phyloP scores from a whole-genome alignment of 2,329 filamentous ascomycete species.

The Lasiodiplodia sp. region DNA sequence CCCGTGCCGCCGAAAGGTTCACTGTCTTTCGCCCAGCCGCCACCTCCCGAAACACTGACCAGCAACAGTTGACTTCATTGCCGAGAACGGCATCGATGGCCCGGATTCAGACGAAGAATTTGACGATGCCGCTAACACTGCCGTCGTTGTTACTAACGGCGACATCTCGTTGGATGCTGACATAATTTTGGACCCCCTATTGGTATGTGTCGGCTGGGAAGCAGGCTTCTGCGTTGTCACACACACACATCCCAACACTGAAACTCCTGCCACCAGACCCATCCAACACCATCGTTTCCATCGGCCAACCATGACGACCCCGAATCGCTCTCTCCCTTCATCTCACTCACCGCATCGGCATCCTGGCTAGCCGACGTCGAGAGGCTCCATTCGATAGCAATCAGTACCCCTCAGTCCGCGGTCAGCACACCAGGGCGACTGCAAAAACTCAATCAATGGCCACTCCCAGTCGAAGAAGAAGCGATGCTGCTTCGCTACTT shows the following conservation, averaged over 20 bases:
- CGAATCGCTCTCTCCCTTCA: background rate
- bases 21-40: background rate
- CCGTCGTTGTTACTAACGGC: background rate
- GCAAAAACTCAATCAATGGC: conserved; percentile 40
- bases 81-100: background rate
- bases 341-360: background rate
- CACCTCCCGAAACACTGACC: background rate
- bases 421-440: background rate
- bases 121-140: background rate
- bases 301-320: background rate
- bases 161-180: background rate
- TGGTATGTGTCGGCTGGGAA: background rate
- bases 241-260: background rate
- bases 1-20: conserved; percentile 10
- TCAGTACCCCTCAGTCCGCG: background rate
- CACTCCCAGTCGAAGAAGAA: conserved; percentile 46
- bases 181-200: background rate
- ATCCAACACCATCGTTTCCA: background rate
- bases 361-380: conserved; percentile 7
- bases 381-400: conserved; percentile 1
- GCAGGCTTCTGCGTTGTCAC: too few species aligned
- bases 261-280: background rate
- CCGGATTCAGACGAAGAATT: background rate
- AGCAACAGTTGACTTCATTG: conserved; percentile 2
- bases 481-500: conserved; percentile 48